phyloP scores from a whole-genome alignment of 2,329 filamentous ascomycete genomes.

The Venturia pyrina region DNA sequence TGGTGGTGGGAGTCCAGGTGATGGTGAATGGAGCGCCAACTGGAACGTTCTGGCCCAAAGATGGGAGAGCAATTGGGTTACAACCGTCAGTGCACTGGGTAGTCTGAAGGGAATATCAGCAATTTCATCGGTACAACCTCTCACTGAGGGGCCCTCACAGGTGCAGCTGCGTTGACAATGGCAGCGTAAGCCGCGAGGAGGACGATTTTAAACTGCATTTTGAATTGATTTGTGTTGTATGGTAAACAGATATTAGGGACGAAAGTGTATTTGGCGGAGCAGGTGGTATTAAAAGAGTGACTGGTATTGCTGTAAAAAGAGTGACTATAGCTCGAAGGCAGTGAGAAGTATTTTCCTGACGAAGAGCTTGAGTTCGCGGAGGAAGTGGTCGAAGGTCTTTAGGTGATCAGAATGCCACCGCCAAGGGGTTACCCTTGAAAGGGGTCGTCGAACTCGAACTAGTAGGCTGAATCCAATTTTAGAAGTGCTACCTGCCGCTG shows the following conservation, averaged over 20 bases:
- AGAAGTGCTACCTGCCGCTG: background rate
- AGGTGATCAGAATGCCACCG: background rate
- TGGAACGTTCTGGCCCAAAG: conserved; percentile 43
- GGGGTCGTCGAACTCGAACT: background rate
- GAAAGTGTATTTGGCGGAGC: background rate
- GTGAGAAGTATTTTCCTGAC: background rate
- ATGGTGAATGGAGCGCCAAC: conserved; percentile 47
- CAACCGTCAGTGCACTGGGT: conserved; percentile 8
- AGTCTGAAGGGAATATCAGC: background rate
- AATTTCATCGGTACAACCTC: background rate
- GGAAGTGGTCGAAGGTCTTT: background rate
- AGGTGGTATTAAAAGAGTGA: background rate
- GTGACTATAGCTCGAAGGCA: conserved; percentile 1
- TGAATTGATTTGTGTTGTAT: background rate
- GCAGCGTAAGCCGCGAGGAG: conserved; percentile 10
- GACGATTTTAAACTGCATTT: conserved; percentile 7
- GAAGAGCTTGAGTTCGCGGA: background rate
- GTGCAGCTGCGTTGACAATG: background rate
- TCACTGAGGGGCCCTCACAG: background rate
- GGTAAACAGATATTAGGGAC: background rate
- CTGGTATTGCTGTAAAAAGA: background rate
- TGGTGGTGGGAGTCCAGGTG: conserved; percentile 44
- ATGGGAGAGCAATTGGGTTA: conserved; percentile 46
- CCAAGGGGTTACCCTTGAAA: background rate
- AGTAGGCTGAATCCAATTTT: background rate